These are phyloP conservation scores for Cucumis hystrix DNA, from an alignment of 306 rosid genomes.

Conservation along the genomic window DNA sequence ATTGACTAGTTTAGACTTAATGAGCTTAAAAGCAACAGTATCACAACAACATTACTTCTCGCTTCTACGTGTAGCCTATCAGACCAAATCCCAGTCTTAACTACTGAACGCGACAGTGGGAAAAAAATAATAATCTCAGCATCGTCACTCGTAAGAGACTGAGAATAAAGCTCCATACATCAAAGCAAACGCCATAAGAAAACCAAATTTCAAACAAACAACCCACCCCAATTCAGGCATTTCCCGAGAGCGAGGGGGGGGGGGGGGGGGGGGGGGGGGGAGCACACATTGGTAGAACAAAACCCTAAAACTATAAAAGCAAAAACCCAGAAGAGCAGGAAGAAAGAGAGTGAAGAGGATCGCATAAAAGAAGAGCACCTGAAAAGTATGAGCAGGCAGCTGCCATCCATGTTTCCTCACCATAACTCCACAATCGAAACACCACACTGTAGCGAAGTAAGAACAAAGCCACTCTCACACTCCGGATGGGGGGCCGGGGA, in stretches of 20 bases:
- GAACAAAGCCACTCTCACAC: conserved; percentile 14
- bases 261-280: neutral
- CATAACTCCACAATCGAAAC: conserved; percentile 32
- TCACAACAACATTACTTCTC: neutral
- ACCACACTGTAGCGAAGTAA: neutral
- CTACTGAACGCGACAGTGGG: neutral
- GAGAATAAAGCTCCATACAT: neutral
- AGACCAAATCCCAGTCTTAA: neutral
- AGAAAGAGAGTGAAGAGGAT: neutral
- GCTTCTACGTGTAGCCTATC: neutral
- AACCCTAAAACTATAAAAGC: neutral
- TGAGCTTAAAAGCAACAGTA: neutral
- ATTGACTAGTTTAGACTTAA: too few species aligned
- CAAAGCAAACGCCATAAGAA: neutral
- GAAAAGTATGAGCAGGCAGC: conserved; percentile 94
- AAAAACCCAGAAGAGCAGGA: neutral
- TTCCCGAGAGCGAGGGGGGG: neutral
- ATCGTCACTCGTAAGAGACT: neutral
- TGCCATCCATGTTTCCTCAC: conserved; percentile 99
- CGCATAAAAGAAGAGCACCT: conserved; percentile 25
- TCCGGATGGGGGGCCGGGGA: neutral
- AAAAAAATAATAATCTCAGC: neutral
- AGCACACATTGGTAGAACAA: neutral
- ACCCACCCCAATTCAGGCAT: neutral
- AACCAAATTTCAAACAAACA: neutral